phyloP scores from a whole-genome alignment of 2,329 filamentous ascomycete genomes.

The Aspergillus brunneoviolaceus region DNA sequence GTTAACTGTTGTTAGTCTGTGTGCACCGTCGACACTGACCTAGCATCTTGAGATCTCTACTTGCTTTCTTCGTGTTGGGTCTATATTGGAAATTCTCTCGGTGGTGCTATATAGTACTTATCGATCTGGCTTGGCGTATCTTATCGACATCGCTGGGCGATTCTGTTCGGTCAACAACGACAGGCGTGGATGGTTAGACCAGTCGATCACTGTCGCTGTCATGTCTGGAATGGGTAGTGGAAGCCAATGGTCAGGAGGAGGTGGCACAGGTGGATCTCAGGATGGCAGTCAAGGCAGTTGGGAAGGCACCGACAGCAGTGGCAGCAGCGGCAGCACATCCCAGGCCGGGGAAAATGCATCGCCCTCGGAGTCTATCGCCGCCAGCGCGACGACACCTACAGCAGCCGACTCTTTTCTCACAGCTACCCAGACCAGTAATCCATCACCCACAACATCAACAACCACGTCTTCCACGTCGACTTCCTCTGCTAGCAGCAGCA shows the following conservation, averaged over 20 bases:
- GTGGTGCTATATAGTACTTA: too few relatives aligned
- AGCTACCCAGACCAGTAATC: background rate
- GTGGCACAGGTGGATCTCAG: background rate
- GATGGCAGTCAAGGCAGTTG: background rate
- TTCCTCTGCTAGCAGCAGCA: background rate
- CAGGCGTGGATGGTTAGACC: too few relatives aligned
- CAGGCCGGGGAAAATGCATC: background rate
- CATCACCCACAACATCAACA: background rate
- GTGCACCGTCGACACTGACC: background rate
- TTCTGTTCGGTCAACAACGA: too few relatives aligned
- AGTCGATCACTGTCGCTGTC: background rate
- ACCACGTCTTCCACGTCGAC: background rate
- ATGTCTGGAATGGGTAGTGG: background rate
- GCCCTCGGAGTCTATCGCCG: background rate
- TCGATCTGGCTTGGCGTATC: too few relatives aligned
- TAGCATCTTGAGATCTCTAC: background rate
- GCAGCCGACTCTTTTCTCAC: background rate
- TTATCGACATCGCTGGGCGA: background rate
- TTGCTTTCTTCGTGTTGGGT: background rate
- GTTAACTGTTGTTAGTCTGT: background rate
- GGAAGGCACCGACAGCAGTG: background rate
- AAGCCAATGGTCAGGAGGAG: background rate
- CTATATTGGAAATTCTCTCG: too few relatives aligned
- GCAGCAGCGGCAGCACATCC: background rate
- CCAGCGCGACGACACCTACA: background rate